Percentiles rank a stretch among this genome's conserved stretches.
Evolutionary conservation across 306 rosid genomes (phyloP).

Genomic region (Astragalus glycyphyllos): DNA sequence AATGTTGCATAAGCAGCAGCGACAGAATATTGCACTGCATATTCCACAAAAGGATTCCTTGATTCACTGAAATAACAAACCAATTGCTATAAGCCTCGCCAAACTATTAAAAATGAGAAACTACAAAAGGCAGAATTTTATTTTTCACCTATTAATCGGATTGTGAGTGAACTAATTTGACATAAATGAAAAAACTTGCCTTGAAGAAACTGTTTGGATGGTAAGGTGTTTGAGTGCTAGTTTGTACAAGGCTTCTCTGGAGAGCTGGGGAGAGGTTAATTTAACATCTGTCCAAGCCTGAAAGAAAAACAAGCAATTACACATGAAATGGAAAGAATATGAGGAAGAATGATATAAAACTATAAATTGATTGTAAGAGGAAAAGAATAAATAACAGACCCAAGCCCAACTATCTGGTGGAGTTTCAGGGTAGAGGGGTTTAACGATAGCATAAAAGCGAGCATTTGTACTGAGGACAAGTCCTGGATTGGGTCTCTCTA

Average conservation of each 20-base stretch:
- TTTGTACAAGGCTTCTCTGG: constrained; percentile 77
- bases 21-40: constrained; percentile 85
- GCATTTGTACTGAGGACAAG: constrained; percentile 85
- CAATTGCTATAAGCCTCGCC: constrained; percentile 35
- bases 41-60: constrained; percentile 92
- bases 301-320: constrained; percentile 9
- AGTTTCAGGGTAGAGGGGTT: constrained; percentile 61
- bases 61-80: constrained; percentile 67
- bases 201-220: constrained; percentile 64
- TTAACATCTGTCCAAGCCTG: constrained; percentile 91
- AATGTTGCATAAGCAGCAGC: constrained; percentile 81
- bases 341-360: not conserved
- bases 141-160: too few species aligned
- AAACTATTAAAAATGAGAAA: not conserved
- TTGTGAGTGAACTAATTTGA: not conserved
- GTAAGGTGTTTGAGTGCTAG: constrained; percentile 61
- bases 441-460: constrained; percentile 75
- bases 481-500: constrained; percentile 83
- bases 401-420: constrained; percentile 74
- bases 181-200: constrained; percentile 50
- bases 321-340: not conserved
- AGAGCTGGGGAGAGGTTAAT: constrained; percentile 89
- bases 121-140: too few species aligned
- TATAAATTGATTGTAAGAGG: not conserved
- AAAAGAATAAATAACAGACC: constrained; percentile 50